phyloP scores from a whole-genome alignment of 257 asterid species.

The Capsicum baccatum region DNA sequence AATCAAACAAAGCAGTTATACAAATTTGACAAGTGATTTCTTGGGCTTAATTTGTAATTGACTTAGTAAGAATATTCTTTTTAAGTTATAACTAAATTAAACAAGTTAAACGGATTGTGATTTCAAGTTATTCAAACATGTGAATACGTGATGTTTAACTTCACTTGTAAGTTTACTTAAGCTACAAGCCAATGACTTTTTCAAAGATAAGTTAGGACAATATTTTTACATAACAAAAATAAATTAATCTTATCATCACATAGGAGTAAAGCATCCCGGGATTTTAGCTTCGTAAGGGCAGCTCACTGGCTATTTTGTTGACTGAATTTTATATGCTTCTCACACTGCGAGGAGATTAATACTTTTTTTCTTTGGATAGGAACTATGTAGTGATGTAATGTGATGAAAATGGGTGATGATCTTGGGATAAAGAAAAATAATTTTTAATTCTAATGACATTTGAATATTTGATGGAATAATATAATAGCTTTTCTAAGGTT shows the following conservation, averaged over 20 bases:
- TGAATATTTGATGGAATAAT: constrained; percentile 2
- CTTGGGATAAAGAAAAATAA: not conserved
- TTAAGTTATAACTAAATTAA: too few relatives aligned
- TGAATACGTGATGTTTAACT: not conserved
- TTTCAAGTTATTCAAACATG: not conserved
- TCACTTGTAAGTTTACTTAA: constrained; percentile 7
- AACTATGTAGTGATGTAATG: not conserved
- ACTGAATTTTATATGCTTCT: not conserved
- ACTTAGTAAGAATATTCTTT: not conserved
- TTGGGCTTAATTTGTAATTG: too few relatives aligned
- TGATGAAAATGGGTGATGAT: not conserved
- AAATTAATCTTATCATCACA: not conserved
- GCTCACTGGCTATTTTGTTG: not conserved
- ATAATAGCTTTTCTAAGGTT: not conserved
- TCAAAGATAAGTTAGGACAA: not conserved
- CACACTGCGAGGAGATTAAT: not conserved
- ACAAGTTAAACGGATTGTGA: too few relatives aligned
- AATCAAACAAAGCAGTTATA: not conserved
- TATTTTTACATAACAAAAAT: not conserved
- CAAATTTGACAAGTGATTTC: too few relatives aligned
- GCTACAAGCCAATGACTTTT: constrained; percentile 5
- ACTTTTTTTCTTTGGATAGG: not conserved
- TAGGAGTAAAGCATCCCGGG: too few relatives aligned
- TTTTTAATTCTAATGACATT: not conserved
- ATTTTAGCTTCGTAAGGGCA: not conserved